Conservation (phyloP, 805 yeast genomes). For the Starmerella bombi region DNA sequence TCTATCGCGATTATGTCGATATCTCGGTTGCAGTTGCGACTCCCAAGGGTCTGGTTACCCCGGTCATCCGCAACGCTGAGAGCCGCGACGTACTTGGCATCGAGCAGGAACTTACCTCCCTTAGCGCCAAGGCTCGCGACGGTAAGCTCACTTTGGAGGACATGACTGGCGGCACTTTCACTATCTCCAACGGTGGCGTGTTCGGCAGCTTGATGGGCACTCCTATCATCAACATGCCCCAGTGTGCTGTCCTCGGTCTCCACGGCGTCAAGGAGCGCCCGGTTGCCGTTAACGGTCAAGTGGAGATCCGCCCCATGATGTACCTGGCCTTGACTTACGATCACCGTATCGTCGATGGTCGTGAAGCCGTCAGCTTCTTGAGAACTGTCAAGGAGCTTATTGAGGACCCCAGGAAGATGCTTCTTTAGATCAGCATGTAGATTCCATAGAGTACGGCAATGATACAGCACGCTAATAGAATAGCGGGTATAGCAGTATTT, state of each 20-base stretch:
- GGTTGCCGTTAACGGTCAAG: conserved; percentile 88
- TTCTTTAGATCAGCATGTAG: conserved; percentile 34
- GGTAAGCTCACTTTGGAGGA: conserved; percentile 93
- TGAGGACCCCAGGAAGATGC: conserved; percentile 98
- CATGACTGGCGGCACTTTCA: conserved; percentile 98
- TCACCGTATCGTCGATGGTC: conserved; percentile 94
- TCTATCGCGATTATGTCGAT: conserved; percentile 92
- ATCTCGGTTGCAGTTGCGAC: conserved; percentile 96
- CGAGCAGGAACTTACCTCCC: conserved; percentile 67
- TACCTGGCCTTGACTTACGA: conserved; percentile 96
- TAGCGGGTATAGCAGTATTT: no score
- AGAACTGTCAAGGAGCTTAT: conserved; percentile 91
- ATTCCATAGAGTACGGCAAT: neutral
- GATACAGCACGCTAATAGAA: no score
- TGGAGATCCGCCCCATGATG: conserved; percentile 98
- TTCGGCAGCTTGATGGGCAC: conserved; percentile 97
- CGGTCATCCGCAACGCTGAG: conserved; percentile 95
- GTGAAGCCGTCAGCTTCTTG: conserved; percentile 96
- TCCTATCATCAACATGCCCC: conserved; percentile 96
- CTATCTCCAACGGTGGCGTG: conserved; percentile 98
- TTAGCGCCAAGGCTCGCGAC: conserved; percentile 92
- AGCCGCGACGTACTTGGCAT: conserved; percentile 75
- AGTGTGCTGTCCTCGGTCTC: conserved; percentile 93
- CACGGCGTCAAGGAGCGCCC: conserved; percentile 98
- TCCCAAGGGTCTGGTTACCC: conserved; percentile 97